Base-by-base conservation (phyloP, 768 basidiomycete genomes). In the Neoboletus magnificus region DNA sequence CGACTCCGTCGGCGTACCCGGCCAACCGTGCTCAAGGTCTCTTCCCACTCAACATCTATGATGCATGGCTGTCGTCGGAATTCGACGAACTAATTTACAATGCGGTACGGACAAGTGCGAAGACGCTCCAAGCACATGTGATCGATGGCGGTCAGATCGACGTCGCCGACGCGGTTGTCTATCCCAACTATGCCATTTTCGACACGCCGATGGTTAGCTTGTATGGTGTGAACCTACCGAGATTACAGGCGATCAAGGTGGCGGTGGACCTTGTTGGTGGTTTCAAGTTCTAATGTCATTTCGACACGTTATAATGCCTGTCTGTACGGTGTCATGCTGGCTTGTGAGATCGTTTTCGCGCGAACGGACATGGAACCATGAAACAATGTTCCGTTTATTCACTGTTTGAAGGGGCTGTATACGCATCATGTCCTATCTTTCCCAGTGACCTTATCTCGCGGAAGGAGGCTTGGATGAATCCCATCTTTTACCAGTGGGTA, bases 211-310 rank as follows among this genome's bases (percentile, higher is more conserved):
- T 83, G 40, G 63, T 70, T 30, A 45, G 66, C 2, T 63, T 86
- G 33, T 86, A 81, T 55, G 84, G 81, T 1, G 61, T 55, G 0
- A 79, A 84, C 50, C 0, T 58, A 25, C 61, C 67, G 2, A 65
- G 50, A 45, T 63, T 86, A 48, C 61, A 67, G 46, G 61, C 56
- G 12, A 63, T 85, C n/a, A 81, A 80, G 61, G 65, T 52, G 48
- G 52, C 49, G 11, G 74, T 80, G 35, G 86, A 86, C 63, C 85
- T 84, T 0, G 46, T 84, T n/a, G 85, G 86, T 0, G 83, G 84
- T 9, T 85, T 77, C 66, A 86, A 83, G 67, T 60, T 82, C 44
- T 77, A 51, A 71, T 27, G 20, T 7, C 2, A 22, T 35, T 40
- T 50, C 8, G 23, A n/a, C 12, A 16, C 8, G 25, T 15, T 10